Conservation (phyloP, 306 rosid genomes). For the Pueraria montana region DNA sequence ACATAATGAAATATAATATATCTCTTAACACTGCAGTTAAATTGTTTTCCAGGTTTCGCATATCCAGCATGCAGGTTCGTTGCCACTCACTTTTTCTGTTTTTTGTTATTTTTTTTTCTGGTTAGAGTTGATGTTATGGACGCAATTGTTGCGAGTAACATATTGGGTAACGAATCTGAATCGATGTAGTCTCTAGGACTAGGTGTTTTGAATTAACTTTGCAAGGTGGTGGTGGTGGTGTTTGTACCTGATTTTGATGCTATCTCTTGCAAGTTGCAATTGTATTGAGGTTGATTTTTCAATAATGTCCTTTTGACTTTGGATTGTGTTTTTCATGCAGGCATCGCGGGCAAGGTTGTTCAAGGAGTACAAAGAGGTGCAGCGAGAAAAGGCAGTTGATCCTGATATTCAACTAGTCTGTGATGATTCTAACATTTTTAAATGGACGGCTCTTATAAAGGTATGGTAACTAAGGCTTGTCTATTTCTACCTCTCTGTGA, state of each 20-base stretch:
- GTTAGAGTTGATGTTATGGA: background rate
- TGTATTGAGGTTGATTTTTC: background rate
- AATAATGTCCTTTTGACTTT: background rate
- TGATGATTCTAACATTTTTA: conserved; percentile 92
- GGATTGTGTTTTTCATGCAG: conserved; percentile 48
- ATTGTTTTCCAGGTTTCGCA: conserved; percentile 10
- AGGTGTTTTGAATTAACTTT: conserved; percentile 28
- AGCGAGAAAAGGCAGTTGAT: conserved; percentile 86
- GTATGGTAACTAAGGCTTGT: conserved; percentile 46
- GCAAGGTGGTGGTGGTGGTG: background rate
- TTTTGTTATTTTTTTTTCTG: background rate
- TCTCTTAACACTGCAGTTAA: conserved; percentile 36
- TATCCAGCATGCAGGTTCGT: conserved; percentile 76
- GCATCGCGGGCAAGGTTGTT: conserved; percentile 95
- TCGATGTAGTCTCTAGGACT: background rate
- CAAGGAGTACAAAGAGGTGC: conserved; percentile 98
- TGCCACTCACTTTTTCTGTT: background rate
- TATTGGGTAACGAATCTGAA: conserved; percentile 5
- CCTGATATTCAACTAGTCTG: conserved; percentile 92
- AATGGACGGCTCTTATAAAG: conserved; percentile 96
- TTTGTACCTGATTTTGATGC: conserved; percentile 9
- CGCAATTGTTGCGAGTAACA: conserved; percentile 12
- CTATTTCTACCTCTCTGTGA: background rate
- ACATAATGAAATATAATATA: background rate
- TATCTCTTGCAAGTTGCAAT: background rate